Conservation (phyloP, 768 basidiomycete genomes). For the Dioszegia hungarica region DNA sequence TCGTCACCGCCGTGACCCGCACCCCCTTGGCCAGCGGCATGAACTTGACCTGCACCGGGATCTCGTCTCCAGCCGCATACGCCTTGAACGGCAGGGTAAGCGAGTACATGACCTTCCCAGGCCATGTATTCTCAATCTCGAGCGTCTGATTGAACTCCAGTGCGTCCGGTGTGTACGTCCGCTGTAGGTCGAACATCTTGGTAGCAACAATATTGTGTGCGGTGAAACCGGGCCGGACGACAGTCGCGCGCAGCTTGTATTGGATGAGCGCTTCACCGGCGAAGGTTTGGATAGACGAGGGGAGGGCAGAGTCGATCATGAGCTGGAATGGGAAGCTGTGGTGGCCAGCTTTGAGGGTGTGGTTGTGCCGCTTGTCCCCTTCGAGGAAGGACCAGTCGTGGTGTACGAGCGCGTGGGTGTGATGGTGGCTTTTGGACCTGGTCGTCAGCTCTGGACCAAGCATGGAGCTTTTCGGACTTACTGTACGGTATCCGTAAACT, state of each 20-base stretch:
- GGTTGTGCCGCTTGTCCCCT: constrained; percentile 68
- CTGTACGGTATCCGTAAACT: constrained; percentile 51
- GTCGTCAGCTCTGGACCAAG: constrained; percentile 4
- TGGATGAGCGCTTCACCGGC: constrained; percentile 58
- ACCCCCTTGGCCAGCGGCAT: constrained; percentile 81
- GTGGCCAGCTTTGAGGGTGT: constrained; percentile 91
- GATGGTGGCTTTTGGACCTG: constrained; percentile 46
- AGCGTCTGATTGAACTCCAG: constrained; percentile 94
- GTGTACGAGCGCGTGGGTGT: constrained; percentile 58
- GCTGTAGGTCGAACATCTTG: constrained; percentile 62
- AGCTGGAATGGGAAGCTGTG: constrained; percentile 91
- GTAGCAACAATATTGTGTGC: constrained; percentile 63
- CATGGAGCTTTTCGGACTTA: too few relatives aligned
- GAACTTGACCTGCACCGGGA: constrained; percentile 80
- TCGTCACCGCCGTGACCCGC: constrained; percentile 61
- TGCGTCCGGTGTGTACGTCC: constrained; percentile 72
- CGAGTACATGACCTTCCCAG: constrained; percentile 92
- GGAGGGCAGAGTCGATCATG: constrained; percentile 75
- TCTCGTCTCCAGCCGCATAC: constrained; percentile 81
- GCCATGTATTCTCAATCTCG: constrained; percentile 90
- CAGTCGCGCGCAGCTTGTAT: constrained; percentile 87
- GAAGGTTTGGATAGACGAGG: constrained; percentile 65
- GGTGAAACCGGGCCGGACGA: constrained; percentile 69
- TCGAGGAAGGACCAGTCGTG: constrained; percentile 93
- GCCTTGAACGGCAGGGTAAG: constrained; percentile 88